Base-by-base conservation (phyloP, 495 filamentous ascomycete genomes). In the Xylaria cubensis region DNA sequence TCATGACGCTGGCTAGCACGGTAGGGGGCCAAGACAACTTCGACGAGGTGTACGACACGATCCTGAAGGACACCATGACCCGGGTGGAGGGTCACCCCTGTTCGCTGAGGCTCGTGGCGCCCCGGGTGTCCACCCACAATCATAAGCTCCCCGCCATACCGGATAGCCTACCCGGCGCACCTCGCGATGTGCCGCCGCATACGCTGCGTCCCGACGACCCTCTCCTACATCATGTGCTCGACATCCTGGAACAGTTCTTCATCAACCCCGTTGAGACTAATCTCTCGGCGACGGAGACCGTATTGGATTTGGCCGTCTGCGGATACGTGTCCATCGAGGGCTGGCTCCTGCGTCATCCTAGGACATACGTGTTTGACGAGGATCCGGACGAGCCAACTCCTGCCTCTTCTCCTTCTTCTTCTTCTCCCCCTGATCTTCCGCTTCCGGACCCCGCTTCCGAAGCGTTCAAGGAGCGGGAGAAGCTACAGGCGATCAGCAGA, bases 211-310 rank as follows among this genome's bases (percentile, higher is more conserved):
- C 87, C 21, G 90, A 93, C 64, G 97, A 97, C 74, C 90, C 92
- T 5, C 84, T 99, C 21, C 84, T 97, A 41, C 87, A 87, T 70
- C 89, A 88, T 46, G 79, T 97, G 3, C 80, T 96, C 12, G 86
- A 86, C 19, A 87, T 94, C 6, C 80, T 98, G 42, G 86, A 89
- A 26, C 88, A 86, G 0, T 99, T 98, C 77, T 93, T 97, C 74
- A 88, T 91, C 7, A 98, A 99, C 78, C 90, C 93, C 21, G 89
- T 98, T 2, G 94, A 97, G 70, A 93, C 90, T 19, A 99, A 99
- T 76, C 84, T 99, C 13, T 90, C 90, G 2, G 82, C 97, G 9
- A 98, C 97, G 0, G 91, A 94, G 74, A 88, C 91, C 7, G 85
- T 99, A 19, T 88, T 95, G 68, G 92, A 93, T 71, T 85, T 98